A percentile compares a stretch with the other conserved stretches of the same genome.
phyloP scores from a whole-genome alignment of 202 grass and related monocot genomes.

The Setaria viridis region DNA sequence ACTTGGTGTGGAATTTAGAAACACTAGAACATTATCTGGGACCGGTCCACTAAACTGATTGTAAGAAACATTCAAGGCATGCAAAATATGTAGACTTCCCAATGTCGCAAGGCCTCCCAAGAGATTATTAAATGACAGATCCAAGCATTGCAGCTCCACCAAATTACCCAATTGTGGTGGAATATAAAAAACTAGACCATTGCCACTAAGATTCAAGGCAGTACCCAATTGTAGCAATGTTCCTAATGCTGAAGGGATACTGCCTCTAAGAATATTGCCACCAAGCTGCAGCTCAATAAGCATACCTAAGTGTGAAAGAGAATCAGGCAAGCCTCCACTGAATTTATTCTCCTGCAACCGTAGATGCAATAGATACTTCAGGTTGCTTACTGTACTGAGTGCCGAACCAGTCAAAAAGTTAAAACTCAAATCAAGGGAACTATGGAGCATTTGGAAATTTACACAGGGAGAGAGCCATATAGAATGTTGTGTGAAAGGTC shows the following conservation, averaged over 20 bases:
- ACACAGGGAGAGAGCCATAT: conserved; percentile 52
- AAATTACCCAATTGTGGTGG: conserved; percentile 59
- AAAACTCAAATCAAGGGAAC: conserved; percentile 75
- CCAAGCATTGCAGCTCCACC: conserved; percentile 61
- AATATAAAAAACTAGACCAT: conserved; percentile 61
- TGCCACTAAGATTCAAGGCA: conserved; percentile 73
- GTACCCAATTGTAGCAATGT: conserved; percentile 47
- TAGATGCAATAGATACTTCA: conserved; percentile 55
- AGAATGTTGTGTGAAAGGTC: conserved; percentile 70
- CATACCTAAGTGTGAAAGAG: conserved; percentile 48
- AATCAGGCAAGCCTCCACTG: conserved; percentile 65
- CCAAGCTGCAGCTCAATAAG: conserved; percentile 79
- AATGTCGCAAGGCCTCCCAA: conserved; percentile 57
- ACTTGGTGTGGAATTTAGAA: conserved; percentile 58
- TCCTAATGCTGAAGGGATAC: conserved; percentile 70
- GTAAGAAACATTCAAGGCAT: conserved; percentile 71
- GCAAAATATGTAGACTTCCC: conserved; percentile 49
- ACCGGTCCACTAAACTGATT: conserved; percentile 74
- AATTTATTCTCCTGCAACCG: conserved; percentile 77
- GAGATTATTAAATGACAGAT: conserved; percentile 85
- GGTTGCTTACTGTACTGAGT: conserved; percentile 49
- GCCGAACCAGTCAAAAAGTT: conserved; percentile 71
- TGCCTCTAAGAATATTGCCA: conserved; percentile 70
- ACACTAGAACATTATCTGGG: conserved; percentile 62
- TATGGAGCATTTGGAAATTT: conserved; percentile 66